A percentile compares a stretch with the other conserved stretches of the same genome.
Conservation (phyloP, 129 eudicot genomes). For the Chrysanthemum seticuspe region DNA sequence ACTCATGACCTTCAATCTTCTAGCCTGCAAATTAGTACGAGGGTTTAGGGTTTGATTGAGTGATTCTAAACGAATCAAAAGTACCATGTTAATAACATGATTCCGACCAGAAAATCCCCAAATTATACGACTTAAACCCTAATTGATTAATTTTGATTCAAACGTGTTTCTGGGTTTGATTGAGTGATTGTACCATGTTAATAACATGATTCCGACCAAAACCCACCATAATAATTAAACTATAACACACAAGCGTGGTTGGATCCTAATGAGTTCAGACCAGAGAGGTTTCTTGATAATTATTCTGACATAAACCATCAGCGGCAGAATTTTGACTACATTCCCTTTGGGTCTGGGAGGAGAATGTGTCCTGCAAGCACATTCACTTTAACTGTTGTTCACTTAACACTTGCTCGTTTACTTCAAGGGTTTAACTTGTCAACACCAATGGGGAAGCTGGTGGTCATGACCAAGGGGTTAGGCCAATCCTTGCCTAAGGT, state of each 20-base stretch:
- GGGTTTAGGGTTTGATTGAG: no score
- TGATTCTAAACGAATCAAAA: no score
- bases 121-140: no score
- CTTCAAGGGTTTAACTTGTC: conserved; percentile 40
- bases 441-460: conserved; percentile 28
- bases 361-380: conserved; percentile 47
- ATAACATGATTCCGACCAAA: no score
- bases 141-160: no score
- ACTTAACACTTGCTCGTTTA: conserved; percentile 40
- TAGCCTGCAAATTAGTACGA: no score
- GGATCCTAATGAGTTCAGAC: conserved; percentile 34
- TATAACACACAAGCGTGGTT: conserved; percentile 47
- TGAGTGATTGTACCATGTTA: no score
- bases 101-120: no score
- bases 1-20: no score
- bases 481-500: conserved; percentile 46
- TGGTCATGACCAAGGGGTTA: conserved; percentile 43
- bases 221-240: no score
- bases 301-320: conserved; percentile 16
- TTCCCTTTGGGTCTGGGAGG: conserved; percentile 43
- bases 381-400: conserved; percentile 19
- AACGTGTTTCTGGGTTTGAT: no score
- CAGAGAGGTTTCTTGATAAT: conserved; percentile 36
- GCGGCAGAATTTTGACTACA: conserved; percentile 40
- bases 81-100: no score